Conservation (phyloP, 1,284 basidiomycete species). For the Puccinia triticina region DNA sequence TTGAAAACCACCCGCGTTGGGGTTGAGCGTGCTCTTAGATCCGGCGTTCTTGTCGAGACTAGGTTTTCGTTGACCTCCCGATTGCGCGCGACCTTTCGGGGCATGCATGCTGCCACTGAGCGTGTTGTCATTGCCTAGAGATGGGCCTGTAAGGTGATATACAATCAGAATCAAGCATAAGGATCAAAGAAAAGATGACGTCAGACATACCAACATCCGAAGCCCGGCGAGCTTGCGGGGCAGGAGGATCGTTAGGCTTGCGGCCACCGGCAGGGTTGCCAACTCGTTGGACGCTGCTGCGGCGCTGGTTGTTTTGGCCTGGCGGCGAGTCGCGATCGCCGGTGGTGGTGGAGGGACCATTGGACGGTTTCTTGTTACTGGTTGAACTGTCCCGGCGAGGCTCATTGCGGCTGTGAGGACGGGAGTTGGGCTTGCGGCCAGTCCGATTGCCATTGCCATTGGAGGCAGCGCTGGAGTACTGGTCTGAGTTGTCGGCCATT, state of each 20-base stretch:
- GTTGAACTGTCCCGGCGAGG: slow-evolving; percentile 20
- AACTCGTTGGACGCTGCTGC: slow-evolving; percentile 34
- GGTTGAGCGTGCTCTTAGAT: slow-evolving; percentile 56
- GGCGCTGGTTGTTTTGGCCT: slow-evolving; percentile 19
- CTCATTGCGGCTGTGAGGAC: slow-evolving; percentile 48
- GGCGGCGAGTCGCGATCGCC: slow-evolving; percentile 31
- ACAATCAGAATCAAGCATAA: not conserved
- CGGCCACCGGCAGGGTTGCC: slow-evolving; percentile 19
- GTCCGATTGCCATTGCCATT: slow-evolving; percentile 34
- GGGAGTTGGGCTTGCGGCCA: slow-evolving; percentile 44
- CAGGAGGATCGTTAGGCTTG: slow-evolving; percentile 2
- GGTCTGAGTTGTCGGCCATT: slow-evolving; percentile 37
- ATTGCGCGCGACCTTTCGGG: slow-evolving; percentile 45
- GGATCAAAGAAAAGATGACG: not conserved
- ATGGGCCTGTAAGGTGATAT: slow-evolving; percentile 1
- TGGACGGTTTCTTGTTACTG: slow-evolving; percentile 51
- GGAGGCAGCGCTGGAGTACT: slow-evolving; percentile 15
- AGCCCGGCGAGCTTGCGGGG: slow-evolving; percentile 27
- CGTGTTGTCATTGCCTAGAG: slow-evolving; percentile 5
- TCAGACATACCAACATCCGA: slow-evolving; percentile 44
- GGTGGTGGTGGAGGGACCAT: slow-evolving; percentile 15
- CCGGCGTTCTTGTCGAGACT: slow-evolving; percentile 32
- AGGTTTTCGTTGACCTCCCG: slow-evolving; percentile 37
- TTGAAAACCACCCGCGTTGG: slow-evolving; percentile 58
- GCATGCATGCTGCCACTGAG: slow-evolving; percentile 45